Percentiles rank a stretch among this genome's conserved stretches.
Conservation (phyloP, 2,329 filamentous ascomycete species). For the Myotisia sp. region DNA sequence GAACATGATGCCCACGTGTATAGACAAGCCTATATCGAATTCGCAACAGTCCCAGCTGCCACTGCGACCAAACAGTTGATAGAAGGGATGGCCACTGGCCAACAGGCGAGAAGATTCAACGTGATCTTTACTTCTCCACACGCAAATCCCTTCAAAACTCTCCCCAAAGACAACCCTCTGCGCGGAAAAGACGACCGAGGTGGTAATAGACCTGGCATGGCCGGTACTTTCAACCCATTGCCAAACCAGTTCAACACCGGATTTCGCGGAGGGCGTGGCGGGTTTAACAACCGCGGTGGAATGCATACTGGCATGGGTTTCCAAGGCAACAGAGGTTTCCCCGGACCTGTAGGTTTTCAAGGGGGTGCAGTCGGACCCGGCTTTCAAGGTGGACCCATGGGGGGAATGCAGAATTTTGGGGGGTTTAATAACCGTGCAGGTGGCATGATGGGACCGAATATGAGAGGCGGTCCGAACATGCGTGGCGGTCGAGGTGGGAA, state of each 20-base stretch:
- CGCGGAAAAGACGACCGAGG: conserved; percentile 50
- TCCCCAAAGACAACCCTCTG: conserved; percentile 73
- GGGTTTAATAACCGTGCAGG: conserved; percentile 38
- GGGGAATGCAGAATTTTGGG: conserved; percentile 38
- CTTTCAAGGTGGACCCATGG: conserved; percentile 34
- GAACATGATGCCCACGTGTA: too few relatives aligned
- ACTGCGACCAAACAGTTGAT: conserved; percentile 73
- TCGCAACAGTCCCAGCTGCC: conserved; percentile 67
- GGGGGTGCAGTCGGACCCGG: conserved; percentile 29
- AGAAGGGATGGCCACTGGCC: conserved; percentile 45
- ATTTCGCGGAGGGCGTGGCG: conserved; percentile 39
- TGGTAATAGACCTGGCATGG: conserved; percentile 31
- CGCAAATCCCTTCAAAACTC: conserved; percentile 75
- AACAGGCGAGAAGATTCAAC: conserved; percentile 51
- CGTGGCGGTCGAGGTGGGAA: conserved; percentile 40
- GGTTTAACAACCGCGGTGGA: conserved; percentile 36
- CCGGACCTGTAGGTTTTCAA: conserved; percentile 29
- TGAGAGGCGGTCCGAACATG: conserved; percentile 24
- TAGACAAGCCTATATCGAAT: conserved; percentile 70
- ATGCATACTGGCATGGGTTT: conserved; percentile 38
- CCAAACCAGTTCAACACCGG: conserved; percentile 37
- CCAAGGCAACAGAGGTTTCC: conserved; percentile 35
- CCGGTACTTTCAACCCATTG: conserved; percentile 20
- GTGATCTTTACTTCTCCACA: conserved; percentile 63
- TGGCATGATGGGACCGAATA: conserved; percentile 34